Base-by-base conservation (phyloP, 768 basidiomycete species). In the Coprinopsis strossmayeri region DNA sequence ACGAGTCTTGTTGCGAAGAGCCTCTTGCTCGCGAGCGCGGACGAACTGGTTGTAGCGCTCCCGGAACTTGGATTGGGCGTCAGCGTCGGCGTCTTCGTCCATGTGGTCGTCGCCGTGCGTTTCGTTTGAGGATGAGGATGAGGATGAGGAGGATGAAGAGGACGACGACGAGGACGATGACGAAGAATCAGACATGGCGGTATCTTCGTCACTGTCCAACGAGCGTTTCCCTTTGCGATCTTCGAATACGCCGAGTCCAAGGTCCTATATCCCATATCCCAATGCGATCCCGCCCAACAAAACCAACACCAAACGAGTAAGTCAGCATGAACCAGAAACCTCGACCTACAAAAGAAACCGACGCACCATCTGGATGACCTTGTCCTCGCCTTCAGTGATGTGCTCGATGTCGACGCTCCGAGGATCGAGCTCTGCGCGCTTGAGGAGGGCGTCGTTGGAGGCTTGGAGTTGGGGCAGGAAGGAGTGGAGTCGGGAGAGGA, bases 401-500 rank as follows among this genome's bases (percentile, higher is more conserved):
- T 82, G 71, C 61, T 89, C 87, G 34, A 89, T 85, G 57, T 87
- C 78, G n/a, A 87, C 66, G 55, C 78, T 82, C 15, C 61, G 58
- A 1, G 81, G 82, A 50, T 81, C 72, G 34, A 63, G 60, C 32
- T 71, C 62, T 9, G 65, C 67, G n/a, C 69, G 69, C 49, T 71
- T 67, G 2, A 69, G 56, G 15, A 87, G 71, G 1, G 72, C 61
- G 1, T 69, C 71, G 55, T 86, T 87, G 2, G 84, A 82, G 11
- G 79, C 81, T 40, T 80, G 76, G 15, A 87, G 66, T 54, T 78
- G 68, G 2, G 84, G 84, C 3, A 88, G 73, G 58, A 88, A 87
- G 0, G 78, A 74, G 59, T 79, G 76, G 2, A 87, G 70, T 15
- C 84, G 78, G 9, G 77, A 70, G 4, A 89, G 66, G 17, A 88